A percentile compares a stretch with the other conserved stretches of the same genome.
These are phyloP conservation scores for Datura wrightii DNA, from an alignment of 257 asterid species.

Conservation along the genomic window DNA sequence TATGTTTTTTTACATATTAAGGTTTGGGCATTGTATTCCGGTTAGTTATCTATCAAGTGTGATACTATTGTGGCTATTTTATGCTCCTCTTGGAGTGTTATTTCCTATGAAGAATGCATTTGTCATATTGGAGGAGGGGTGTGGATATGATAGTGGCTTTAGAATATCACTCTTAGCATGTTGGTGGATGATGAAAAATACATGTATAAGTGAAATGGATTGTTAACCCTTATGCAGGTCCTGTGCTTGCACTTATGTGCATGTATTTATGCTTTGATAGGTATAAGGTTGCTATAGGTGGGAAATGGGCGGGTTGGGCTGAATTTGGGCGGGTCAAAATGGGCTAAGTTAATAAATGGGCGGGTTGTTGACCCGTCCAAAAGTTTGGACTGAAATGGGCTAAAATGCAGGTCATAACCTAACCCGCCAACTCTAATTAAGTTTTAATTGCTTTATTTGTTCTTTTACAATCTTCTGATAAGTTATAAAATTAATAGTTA, in stretches of 20 bases:
- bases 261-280: conserved; percentile 13
- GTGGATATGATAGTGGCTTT: background rate
- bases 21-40: background rate
- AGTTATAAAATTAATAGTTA: too few species aligned
- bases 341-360: too few species aligned
- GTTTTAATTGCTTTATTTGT: too few species aligned
- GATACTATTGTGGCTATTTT: background rate
- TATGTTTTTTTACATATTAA: background rate
- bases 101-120: background rate
- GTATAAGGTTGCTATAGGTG: background rate
- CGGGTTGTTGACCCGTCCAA: too few species aligned
- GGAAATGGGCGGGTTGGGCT: too few species aligned
- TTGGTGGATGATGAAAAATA: conserved; percentile 1
- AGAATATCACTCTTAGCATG: background rate
- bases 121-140: background rate
- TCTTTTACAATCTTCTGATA: too few species aligned
- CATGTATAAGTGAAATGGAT: conserved; percentile 14
- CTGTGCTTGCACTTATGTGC: background rate
- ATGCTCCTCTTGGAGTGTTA: background rate
- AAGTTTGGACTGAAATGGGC: too few species aligned
- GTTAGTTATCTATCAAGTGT: conserved; percentile 2
- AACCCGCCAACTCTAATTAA: too few species aligned
- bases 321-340: too few species aligned
- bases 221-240: background rate
- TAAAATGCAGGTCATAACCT: too few species aligned